Evolutionary conservation across 805 yeast genomes (phyloP), one percentile per base, ranked within the genome.

Genomic region (Saccharomyces jurei): DNA sequence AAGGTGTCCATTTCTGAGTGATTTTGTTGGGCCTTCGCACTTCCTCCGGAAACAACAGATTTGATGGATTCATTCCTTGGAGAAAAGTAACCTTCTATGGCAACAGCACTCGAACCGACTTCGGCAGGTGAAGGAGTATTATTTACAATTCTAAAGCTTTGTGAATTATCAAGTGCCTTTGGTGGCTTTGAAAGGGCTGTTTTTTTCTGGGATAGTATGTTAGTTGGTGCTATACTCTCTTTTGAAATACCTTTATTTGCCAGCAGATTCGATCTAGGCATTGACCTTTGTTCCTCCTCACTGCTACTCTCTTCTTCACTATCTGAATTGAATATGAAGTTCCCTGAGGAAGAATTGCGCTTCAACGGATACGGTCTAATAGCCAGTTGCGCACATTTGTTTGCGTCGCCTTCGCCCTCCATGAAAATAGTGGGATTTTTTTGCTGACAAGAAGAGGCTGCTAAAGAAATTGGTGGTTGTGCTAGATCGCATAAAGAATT

Each of bases 31-130:
- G 55, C 59, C 2, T 55, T 54, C 26, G 61, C 52, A 8, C 60
- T 59, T 41, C 58, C 55, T 41, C 60, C 55, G 9, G 66, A 56
- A 5, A 60, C 61, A 11, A 63, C 62, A 10, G 67, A 62, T 41
- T 62, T 63, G 25, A 62, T 54, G 0, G 69, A 64, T 10, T 57
- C 63, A 51, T 58, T 64, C 41, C 64, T 57, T 10, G 68, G 68
- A 1, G 72, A 61, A 46, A 73, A 71, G 49, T 63, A 70, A 0
- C 77, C 77, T 10, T 67, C 64, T 2, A 77, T 82, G 1, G 84
- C 83, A 26, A 81, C 81, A 57, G 77, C 81, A 52, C 62, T 63
- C 4, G 64, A 52, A 1, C 56, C 57, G 11, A 58, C 60, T 36
- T 62, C 66, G 5, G 65, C 66, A 14, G 60, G 58, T 10, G 65